Base-by-base conservation (phyloP, 2,329 filamentous ascomycete genomes). In the Fusarium begoniae region DNA sequence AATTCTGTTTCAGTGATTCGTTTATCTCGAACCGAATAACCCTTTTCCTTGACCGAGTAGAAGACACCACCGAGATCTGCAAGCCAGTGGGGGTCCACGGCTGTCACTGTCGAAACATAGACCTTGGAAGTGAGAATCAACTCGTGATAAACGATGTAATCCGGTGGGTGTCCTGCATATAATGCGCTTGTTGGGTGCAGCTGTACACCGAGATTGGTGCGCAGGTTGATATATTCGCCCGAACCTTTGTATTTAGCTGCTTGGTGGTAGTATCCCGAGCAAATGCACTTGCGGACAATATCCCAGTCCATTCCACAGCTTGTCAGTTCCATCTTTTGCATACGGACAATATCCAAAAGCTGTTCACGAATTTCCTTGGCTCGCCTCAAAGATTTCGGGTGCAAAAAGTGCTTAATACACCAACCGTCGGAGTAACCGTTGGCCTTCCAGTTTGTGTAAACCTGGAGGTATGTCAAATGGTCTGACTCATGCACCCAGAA, bases 401-500 rank as follows among this genome's bases (percentile, higher is more conserved):
- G 96, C 38, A 99, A 84, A 80, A 99, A 99, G 82, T 99, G 96
- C 66, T 93, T 92, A 55, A 92, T 90, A 83, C 95, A 98, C 96
- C 96, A 99, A 35, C 90, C 90, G 81, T 99, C 96, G 5, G 92
- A 95, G 82, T 91, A 92, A 4, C 94, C 94, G 80, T 99, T 98
- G 56, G 93, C 88, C 82, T 93, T 94, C 96, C 96, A 99, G 80
- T 98, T 96, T 13, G 92, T 92, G 84, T 97, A 99, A 2, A 99
- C 96, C 79, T 98, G 95, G 7, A 99, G 90, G 48, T 98, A 93
- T 1, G 96, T 99, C 45, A 99, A 86, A 81, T 99, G 96, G 81
- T 99, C 96, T 4, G 95, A 98, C 83, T 99, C 96, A 35, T 96
- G 95, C 13, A 99, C 96, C 84, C 98, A 98, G 83, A 99, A 99